Conservation (phyloP, 352 stramenopile genomes). For the Pythium rishiriense region DNA sequence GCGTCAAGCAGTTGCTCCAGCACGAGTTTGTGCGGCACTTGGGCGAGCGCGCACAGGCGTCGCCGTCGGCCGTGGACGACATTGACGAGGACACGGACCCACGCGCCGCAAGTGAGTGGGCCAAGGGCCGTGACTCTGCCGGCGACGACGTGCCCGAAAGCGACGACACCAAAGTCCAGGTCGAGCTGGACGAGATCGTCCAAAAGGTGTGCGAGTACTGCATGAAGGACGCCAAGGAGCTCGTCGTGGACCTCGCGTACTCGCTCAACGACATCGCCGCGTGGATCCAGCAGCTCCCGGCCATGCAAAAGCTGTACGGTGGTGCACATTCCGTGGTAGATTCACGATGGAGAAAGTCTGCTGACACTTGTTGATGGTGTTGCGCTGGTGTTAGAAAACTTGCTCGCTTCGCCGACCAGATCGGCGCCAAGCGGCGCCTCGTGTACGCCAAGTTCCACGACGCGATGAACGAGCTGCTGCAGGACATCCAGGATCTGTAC, state of each 20-base stretch:
- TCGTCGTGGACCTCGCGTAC: slow-evolving; percentile 67
- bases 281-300: slow-evolving; percentile 77
- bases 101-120: slow-evolving; percentile 28
- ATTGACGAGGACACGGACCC: slow-evolving; percentile 28
- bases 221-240: slow-evolving; percentile 75
- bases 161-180: slow-evolving; percentile 64
- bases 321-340: not conserved
- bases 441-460: slow-evolving; percentile 74
- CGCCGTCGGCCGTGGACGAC: slow-evolving; percentile 22
- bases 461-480: slow-evolving; percentile 73
- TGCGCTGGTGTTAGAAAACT: too few species aligned
- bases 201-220: slow-evolving; percentile 77
- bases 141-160: slow-evolving; percentile 20
- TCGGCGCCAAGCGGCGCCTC: slow-evolving; percentile 46
- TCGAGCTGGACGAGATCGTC: slow-evolving; percentile 78
- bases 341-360: too few species aligned
- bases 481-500: slow-evolving; percentile 65
- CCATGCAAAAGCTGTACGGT: slow-evolving; percentile 81
- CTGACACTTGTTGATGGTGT: too few species aligned
- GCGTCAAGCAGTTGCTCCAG: slow-evolving; percentile 70
- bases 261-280: slow-evolving; percentile 67
- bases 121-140: slow-evolving; percentile 14
- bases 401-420: slow-evolving; percentile 76
- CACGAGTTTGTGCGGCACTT: slow-evolving; percentile 70
- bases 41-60: slow-evolving; percentile 3